phyloP scores from a whole-genome alignment of 352 stramenopile genomes.

The Pythium sukuiense region DNA sequence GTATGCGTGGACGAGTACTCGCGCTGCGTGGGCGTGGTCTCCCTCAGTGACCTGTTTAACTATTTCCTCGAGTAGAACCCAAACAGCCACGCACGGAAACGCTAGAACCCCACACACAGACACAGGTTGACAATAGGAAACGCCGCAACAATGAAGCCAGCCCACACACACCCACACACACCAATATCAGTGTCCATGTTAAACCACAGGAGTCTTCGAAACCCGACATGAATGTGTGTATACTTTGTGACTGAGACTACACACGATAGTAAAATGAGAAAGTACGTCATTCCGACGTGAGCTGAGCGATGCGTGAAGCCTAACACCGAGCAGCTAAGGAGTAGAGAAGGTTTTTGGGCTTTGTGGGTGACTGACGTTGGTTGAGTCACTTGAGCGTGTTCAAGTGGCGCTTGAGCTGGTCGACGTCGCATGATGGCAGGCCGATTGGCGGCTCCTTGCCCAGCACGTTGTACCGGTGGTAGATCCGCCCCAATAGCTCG shows the following conservation, averaged over 20 bases:
- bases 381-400: slow-evolving; percentile 46
- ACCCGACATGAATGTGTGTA: not conserved
- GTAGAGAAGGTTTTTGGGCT: not conserved
- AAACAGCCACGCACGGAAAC: not conserved
- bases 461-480: slow-evolving; percentile 73
- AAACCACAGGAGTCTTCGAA: not conserved
- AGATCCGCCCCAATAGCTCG: slow-evolving; percentile 80
- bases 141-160: not conserved
- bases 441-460: slow-evolving; percentile 81
- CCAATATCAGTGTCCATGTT: slow-evolving; percentile 1
- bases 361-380: not conserved
- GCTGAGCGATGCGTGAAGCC: not conserved
- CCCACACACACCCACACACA: too few species aligned
- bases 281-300: slow-evolving; percentile 4
- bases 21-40: slow-evolving; percentile 82
- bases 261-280: not conserved
- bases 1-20: slow-evolving; percentile 86
- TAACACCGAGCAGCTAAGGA: not conserved
- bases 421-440: slow-evolving; percentile 70
- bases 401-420: slow-evolving; percentile 78
- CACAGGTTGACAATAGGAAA: not conserved
- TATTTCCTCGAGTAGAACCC: slow-evolving; percentile 85
- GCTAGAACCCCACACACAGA: slow-evolving; percentile 10
- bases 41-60: slow-evolving; percentile 90
- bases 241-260: not conserved